Conservation (phyloP, 2,329 filamentous ascomycete genomes). For the Seiridium unicorne region DNA sequence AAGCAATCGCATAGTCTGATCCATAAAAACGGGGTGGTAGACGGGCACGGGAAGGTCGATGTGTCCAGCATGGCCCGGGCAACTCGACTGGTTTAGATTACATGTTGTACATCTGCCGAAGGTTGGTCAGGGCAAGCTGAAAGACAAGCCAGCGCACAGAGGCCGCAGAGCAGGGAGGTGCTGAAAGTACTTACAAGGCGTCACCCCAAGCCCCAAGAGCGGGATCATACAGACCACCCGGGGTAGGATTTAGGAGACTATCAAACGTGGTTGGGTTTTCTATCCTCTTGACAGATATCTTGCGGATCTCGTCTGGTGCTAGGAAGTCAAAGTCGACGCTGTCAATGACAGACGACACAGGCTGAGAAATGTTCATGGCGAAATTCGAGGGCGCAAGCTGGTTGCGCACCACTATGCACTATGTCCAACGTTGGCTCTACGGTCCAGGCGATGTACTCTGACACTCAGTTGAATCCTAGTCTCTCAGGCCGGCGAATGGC, state of each 20-base stretch:
- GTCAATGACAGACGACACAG: conserved; percentile 78
- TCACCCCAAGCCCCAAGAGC: conserved; percentile 89
- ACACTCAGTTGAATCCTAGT: neutral
- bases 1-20: conserved; percentile 82
- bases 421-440: neutral
- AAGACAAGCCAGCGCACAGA: too few relatives aligned
- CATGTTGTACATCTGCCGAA: conserved; percentile 80
- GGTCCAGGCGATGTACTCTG: neutral
- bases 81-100: conserved; percentile 75
- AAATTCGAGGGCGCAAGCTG: conserved; percentile 7
- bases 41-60: conserved; percentile 81
- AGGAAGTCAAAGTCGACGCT: conserved; percentile 90
- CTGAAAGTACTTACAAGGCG: conserved; percentile 59
- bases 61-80: conserved; percentile 91
- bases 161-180: too few relatives aligned
- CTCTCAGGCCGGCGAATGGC: conserved; percentile 7
- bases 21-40: conserved; percentile 96
- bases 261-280: conserved; percentile 95
- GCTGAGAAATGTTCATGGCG: conserved; percentile 72
- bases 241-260: conserved; percentile 81
- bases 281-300: conserved; percentile 90
- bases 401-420: neutral
- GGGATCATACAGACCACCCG: conserved; percentile 88
- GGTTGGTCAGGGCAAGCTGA: neutral
- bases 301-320: conserved; percentile 76